These are phyloP conservation scores for Naganishia randhawae DNA, from an alignment of 768 basidiomycete species.

Conservation along the genomic window DNA sequence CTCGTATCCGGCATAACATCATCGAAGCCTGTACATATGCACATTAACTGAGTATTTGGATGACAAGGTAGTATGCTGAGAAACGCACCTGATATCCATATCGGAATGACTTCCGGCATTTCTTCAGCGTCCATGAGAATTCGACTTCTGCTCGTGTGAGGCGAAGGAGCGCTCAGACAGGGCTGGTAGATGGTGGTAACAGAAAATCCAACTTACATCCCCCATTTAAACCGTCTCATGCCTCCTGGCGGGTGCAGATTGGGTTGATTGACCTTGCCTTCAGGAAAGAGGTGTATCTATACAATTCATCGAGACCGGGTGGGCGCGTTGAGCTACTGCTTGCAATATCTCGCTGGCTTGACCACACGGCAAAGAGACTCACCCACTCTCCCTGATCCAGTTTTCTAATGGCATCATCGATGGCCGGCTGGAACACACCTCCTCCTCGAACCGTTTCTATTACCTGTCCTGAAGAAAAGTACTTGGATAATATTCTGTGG, in stretches of 20 bases:
- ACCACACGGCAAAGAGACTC: not conserved
- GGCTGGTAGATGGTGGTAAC: too few species aligned
- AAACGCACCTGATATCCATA: conserved; percentile 79
- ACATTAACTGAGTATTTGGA: not conserved
- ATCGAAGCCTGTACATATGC: conserved; percentile 64
- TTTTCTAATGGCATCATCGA: conserved; percentile 75
- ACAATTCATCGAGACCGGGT: not conserved
- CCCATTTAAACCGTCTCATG: conserved; percentile 87
- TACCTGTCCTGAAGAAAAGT: conserved; percentile 85
- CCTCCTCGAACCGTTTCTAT: conserved; percentile 87
- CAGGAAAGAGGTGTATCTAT: conserved; percentile 87
- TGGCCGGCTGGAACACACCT: conserved; percentile 80
- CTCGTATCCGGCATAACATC: conserved; percentile 85
- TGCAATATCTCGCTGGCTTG: too few species aligned
- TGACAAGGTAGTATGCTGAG: not conserved
- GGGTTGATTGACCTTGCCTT: conserved; percentile 79
- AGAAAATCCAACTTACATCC: conserved; percentile 64
- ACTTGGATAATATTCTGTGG: conserved; percentile 68
- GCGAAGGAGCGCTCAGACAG: not conserved
- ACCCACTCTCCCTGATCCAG: conserved; percentile 85
- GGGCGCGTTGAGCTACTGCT: too few species aligned
- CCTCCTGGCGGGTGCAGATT: conserved; percentile 42
- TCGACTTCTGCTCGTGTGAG: conserved; percentile 47
- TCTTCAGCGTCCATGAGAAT: conserved; percentile 67
- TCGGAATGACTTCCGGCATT: conserved; percentile 79